phyloP scores from a whole-genome alignment of 371 early-diverging fungal species.

The Chytridium lagenaria region DNA sequence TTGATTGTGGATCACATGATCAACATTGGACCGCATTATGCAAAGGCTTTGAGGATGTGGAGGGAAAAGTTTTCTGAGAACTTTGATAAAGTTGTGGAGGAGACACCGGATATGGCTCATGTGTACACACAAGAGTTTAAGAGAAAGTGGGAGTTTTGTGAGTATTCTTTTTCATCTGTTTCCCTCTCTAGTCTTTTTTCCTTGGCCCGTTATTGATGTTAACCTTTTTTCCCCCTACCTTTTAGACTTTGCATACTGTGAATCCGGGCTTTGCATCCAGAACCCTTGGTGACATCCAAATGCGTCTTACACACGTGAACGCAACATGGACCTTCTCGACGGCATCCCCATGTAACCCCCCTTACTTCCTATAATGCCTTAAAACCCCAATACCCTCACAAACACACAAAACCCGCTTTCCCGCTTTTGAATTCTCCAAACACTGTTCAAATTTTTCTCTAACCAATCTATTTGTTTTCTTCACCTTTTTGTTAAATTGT shows the following conservation, averaged over 20 bases:
- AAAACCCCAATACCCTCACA: background rate
- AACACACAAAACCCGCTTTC: background rate
- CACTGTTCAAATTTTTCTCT: background rate
- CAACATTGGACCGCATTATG: constrained; percentile 73
- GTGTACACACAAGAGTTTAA: constrained; percentile 57
- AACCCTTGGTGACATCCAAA: constrained; percentile 65
- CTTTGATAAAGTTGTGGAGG: constrained; percentile 50
- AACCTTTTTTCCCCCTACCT: background rate
- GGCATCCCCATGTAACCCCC: constrained; percentile 39
- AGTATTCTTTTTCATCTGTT: constrained; percentile 39
- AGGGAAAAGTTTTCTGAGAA: constrained; percentile 59
- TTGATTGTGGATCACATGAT: constrained; percentile 62
- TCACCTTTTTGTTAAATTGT: background rate
- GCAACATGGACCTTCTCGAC: constrained; percentile 40
- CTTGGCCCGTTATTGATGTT: background rate
- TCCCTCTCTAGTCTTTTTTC: background rate
- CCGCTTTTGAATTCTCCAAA: background rate
- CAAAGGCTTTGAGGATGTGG: constrained; percentile 69
- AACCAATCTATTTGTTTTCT: background rate
- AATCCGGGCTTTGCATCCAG: constrained; percentile 69
- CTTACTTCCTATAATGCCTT: background rate
- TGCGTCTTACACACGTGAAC: constrained; percentile 55
- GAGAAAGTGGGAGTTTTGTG: constrained; percentile 63
- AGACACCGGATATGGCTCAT: constrained; percentile 33
- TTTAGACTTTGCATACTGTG: constrained; percentile 71